Conservation (phyloP, 352 stramenopile species). For the Blastocystis sp. region DNA sequence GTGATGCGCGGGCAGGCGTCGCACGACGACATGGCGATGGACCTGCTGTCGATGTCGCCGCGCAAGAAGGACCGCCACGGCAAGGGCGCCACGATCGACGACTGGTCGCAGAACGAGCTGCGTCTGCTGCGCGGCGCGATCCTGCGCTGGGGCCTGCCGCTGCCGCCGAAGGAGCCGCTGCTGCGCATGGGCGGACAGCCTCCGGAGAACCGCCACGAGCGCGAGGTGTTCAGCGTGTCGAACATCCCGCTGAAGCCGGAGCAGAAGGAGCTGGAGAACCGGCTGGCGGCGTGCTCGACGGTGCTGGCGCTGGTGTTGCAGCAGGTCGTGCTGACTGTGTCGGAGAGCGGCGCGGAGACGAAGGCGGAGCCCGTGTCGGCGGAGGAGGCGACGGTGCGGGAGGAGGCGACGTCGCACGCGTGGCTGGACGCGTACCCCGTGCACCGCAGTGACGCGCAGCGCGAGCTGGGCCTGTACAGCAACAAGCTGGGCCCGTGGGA, state of each 20-base stretch:
- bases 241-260: too few species aligned
- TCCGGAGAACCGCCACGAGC: not conserved
- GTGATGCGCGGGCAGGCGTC: not conserved
- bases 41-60: not conserved
- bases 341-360: not conserved
- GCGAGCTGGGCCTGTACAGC: slow-evolving; percentile 28
- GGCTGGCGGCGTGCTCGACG: too few species aligned
- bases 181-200: not conserved
- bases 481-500: slow-evolving; percentile 59
- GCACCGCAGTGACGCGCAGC: not conserved
- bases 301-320: too few species aligned
- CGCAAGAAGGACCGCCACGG: not conserved
- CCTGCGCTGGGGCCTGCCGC: slow-evolving; percentile 49
- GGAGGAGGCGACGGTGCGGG: not conserved
- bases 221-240: too few species aligned
- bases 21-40: not conserved
- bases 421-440: slow-evolving; percentile 10
- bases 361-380: not conserved
- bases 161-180: not conserved
- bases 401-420: not conserved
- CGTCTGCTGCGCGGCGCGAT: slow-evolving; percentile 17
- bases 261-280: not conserved
- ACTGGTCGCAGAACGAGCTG: slow-evolving; percentile 50
- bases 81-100: slow-evolving; percentile 6
- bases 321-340: too few species aligned